Evolutionary conservation across 352 stramenopile genomes (phyloP).

Genomic region (Globisporangium middletonii): DNA sequence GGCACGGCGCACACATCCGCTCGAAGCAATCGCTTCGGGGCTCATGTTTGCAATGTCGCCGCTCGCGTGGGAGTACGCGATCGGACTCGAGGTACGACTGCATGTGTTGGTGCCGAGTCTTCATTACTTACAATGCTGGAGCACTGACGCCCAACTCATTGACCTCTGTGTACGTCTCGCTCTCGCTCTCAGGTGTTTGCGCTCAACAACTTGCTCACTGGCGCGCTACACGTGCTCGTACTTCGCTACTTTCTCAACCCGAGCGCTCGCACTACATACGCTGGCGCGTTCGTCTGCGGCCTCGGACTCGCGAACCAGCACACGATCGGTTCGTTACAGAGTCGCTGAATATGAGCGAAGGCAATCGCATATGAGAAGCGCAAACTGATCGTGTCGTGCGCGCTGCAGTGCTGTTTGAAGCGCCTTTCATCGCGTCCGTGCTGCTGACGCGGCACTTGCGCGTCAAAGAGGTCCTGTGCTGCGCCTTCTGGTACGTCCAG

Average conservation of each 20-base stretch:
- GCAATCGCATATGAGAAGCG: background rate
- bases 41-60: slow-evolving; percentile 73
- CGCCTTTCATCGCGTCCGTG: slow-evolving; percentile 71
- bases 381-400: background rate
- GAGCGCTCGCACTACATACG: slow-evolving; percentile 16
- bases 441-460: slow-evolving; percentile 19
- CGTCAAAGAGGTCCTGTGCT: slow-evolving; percentile 13
- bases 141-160: background rate
- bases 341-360: background rate
- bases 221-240: slow-evolving; percentile 61
- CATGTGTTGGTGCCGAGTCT: background rate
- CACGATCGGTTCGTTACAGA: slow-evolving; percentile 46
- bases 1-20: slow-evolving; percentile 3
- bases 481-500: slow-evolving; percentile 19
- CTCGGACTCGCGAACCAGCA: slow-evolving; percentile 92
- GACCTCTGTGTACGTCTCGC: background rate
- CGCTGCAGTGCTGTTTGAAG: slow-evolving; percentile 75
- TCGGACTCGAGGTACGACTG: slow-evolving; percentile 35
- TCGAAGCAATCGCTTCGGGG: slow-evolving; percentile 29
- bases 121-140: background rate
- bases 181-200: slow-evolving; percentile 85
- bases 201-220: slow-evolving; percentile 89
- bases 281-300: slow-evolving; percentile 83
- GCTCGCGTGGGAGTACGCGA: slow-evolving; percentile 89
- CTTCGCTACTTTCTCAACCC: slow-evolving; percentile 23